Conservation (phyloP, 1,139 yeast genomes). For the Meyerozyma sp. region DNA sequence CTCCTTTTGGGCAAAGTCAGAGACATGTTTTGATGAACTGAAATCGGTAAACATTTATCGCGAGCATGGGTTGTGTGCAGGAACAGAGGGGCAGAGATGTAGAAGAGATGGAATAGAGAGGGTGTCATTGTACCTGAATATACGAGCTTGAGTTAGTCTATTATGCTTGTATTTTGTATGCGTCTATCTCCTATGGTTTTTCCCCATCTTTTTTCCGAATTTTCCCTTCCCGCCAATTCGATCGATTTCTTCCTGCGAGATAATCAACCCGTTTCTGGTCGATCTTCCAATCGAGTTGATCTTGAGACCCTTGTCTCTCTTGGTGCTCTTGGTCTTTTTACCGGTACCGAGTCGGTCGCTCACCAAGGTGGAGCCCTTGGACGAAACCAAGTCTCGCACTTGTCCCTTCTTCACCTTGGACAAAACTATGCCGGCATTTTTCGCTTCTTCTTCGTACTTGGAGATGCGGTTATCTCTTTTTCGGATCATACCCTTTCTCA, state of each 20-base stretch:
- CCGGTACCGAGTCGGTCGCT: slow-evolving; percentile 58
- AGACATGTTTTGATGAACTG: not conserved
- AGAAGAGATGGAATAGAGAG: too few species aligned
- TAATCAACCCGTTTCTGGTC: slow-evolving; percentile 77
- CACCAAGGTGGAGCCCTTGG: slow-evolving; percentile 47
- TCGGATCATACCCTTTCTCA: slow-evolving; percentile 77
- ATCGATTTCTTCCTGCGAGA: slow-evolving; percentile 65
- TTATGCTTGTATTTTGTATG: not conserved
- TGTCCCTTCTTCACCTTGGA: slow-evolving; percentile 62
- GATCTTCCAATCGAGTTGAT: slow-evolving; percentile 73
- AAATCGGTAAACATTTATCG: not conserved
- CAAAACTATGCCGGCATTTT: slow-evolving; percentile 81
- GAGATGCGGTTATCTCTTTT: slow-evolving; percentile 48
- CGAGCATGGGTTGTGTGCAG: not conserved
- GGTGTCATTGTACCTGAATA: not conserved
- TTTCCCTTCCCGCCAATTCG: slow-evolving; percentile 25
- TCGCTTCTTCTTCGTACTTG: slow-evolving; percentile 70
- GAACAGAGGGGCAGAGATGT: not conserved
- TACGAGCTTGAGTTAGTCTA: too few species aligned
- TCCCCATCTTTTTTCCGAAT: slow-evolving; percentile 6
- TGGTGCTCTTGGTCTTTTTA: slow-evolving; percentile 16
- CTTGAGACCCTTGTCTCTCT: slow-evolving; percentile 73
- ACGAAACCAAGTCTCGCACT: slow-evolving; percentile 51
- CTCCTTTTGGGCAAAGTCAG: slow-evolving; percentile 1
- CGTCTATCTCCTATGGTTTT: slow-evolving; percentile 3